Evolutionary conservation across 805 yeast genomes (phyloP).

Genomic region (Vanderwaltozyma tropicalis): DNA sequence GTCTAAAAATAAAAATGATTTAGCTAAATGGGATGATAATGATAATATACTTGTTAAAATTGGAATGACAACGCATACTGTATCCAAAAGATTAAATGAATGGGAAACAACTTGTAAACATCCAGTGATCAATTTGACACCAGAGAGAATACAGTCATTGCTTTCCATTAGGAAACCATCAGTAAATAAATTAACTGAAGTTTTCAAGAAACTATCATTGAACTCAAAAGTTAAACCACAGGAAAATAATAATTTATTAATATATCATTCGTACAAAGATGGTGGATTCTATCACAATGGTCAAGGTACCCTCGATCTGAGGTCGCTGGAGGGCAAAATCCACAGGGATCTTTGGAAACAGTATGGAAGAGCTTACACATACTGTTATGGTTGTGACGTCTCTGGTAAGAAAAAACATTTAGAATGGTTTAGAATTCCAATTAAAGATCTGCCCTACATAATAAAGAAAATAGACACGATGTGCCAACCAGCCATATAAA

Average conservation of each 20-base stretch:
- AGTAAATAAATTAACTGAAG: background rate
- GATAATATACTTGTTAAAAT: slow-evolving; percentile 21
- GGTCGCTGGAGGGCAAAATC: slow-evolving; percentile 14
- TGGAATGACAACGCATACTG: slow-evolving; percentile 25
- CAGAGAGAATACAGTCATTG: slow-evolving; percentile 10
- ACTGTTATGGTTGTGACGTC: slow-evolving; percentile 23
- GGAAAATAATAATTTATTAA: too few relatives aligned
- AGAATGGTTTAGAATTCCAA: slow-evolving; percentile 24
- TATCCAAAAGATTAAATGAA: slow-evolving; percentile 17
- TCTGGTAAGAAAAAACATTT: slow-evolving; percentile 15
- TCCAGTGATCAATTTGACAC: slow-evolving; percentile 19
- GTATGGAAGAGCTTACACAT: slow-evolving; percentile 22
- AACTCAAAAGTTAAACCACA: background rate
- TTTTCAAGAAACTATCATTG: too few relatives aligned
- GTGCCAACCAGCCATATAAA: slow-evolving; percentile 1
- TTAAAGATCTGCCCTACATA: slow-evolving; percentile 13
- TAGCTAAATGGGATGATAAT: slow-evolving; percentile 11
- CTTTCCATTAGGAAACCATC: background rate
- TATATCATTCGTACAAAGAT: slow-evolving; percentile 15
- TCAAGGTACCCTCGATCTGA: slow-evolving; percentile 8
- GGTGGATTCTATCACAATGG: slow-evolving; percentile 20
- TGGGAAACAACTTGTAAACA: slow-evolving; percentile 24
- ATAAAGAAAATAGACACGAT: slow-evolving; percentile 13
- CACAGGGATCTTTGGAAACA: slow-evolving; percentile 22
- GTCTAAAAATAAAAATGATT: background rate